phyloP scores from a whole-genome alignment of 169 alveolate species.

The Pseudocohnilembus persalinus region DNA sequence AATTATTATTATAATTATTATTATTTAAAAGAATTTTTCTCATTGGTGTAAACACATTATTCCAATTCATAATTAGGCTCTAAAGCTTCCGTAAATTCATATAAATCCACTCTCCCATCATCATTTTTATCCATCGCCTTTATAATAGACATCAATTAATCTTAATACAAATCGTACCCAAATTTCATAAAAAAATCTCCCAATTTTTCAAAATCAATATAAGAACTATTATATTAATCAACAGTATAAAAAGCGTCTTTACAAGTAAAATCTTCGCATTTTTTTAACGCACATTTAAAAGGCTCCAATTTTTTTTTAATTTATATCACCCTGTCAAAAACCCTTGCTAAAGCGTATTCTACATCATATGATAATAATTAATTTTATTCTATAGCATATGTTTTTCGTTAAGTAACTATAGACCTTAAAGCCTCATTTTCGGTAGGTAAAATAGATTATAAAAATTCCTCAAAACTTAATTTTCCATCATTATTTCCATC shows the following conservation, averaged over 20 bases:
- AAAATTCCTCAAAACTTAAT: conserved; percentile 1
- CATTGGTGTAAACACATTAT: too few relatives aligned
- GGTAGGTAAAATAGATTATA: not conserved
- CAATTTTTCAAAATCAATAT: conserved; percentile 16
- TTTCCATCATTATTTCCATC: conserved; percentile 24
- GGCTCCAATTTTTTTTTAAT: not conserved
- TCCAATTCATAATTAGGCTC: not conserved
- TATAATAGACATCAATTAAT: not conserved
- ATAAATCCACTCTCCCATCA: conserved; percentile 16
- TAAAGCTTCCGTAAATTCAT: not conserved
- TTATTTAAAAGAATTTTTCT: too few relatives aligned
- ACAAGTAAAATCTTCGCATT: not conserved
- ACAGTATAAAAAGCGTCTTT: not conserved
- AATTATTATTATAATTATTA: too few relatives aligned
- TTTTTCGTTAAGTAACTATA: conserved; percentile 12
- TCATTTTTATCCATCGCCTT: conserved; percentile 11
- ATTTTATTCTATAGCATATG: not conserved
- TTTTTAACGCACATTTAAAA: not conserved
- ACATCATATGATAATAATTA: conserved; percentile 17
- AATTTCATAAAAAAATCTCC: not conserved
- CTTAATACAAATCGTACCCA: not conserved
- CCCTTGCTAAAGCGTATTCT: conserved; percentile 16
- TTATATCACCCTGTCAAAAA: conserved; percentile 8
- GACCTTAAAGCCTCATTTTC: conserved; percentile 9
- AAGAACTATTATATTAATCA: conserved; percentile 10